Evolutionary conservation across 2,329 filamentous ascomycete species (phyloP).

Genomic region (Fusarium virguliforme): DNA sequence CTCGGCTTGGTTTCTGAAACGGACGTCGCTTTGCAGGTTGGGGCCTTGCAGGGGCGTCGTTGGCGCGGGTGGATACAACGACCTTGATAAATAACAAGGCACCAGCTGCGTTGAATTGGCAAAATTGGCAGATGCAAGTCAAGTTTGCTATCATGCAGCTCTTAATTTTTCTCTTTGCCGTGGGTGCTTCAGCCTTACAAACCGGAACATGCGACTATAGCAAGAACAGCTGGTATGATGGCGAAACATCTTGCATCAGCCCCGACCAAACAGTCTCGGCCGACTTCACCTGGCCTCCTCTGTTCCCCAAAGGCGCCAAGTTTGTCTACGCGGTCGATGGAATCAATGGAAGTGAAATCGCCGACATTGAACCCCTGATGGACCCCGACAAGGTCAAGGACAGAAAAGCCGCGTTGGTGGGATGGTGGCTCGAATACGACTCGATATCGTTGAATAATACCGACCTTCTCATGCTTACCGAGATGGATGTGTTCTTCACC

Average conservation of each 20-base stretch:
- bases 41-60: not conserved
- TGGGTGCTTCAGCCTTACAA: not conserved
- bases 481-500: not conserved
- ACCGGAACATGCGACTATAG: not conserved
- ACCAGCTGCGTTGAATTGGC: not conserved
- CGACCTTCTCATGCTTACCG: not conserved
- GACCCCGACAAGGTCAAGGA: not conserved
- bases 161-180: not conserved
- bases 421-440: slow-evolving; percentile 6
- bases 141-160: not conserved
- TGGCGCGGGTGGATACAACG: no score
- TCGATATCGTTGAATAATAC: not conserved
- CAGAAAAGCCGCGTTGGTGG: not conserved
- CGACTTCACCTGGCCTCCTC: slow-evolving; percentile 5
- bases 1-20: not conserved
- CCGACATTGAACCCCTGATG: not conserved
- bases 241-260: slow-evolving; percentile 1
- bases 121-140: not conserved
- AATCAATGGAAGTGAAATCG: not conserved
- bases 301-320: not conserved
- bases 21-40: not conserved
- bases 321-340: not conserved
- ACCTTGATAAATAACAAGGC: not conserved
- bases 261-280: not conserved
- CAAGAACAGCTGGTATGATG: slow-evolving; percentile 2